phyloP scores from a whole-genome alignment of 139 green algal genomes.

The Diplosphaera chodatii region DNA sequence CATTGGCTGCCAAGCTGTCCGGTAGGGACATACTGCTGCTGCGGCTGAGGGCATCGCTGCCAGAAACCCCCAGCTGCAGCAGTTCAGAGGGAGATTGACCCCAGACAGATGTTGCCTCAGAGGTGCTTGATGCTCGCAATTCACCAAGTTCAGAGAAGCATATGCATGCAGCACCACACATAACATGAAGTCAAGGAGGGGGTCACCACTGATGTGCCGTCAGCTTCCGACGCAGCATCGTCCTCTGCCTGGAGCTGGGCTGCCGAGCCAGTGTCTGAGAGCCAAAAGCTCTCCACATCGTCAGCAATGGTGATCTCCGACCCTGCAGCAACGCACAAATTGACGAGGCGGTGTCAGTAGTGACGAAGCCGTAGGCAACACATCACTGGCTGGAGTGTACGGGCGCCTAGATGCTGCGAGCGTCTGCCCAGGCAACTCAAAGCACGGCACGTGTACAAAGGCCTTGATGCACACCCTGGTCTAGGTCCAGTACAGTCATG shows the following conservation, averaged over 20 bases:
- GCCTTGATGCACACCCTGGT: slow-evolving; percentile 36
- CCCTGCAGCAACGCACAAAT: slow-evolving; percentile 1
- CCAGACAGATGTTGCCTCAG: too few species aligned
- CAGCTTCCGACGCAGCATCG: neutral
- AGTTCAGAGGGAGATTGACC: too few species aligned
- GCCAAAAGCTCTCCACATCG: slow-evolving; percentile 73
- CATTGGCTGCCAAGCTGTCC: neutral
- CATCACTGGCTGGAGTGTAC: too few species aligned
- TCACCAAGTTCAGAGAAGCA: too few species aligned
- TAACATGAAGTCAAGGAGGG: too few species aligned
- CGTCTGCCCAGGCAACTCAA: too few species aligned
- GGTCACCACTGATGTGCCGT: neutral
- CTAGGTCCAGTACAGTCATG: slow-evolving; percentile 80
- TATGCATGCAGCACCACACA: too few species aligned
- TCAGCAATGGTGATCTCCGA: slow-evolving; percentile 33
- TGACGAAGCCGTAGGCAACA: too few species aligned
- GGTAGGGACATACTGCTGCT: neutral
- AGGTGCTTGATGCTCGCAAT: too few species aligned
- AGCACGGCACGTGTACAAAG: too few species aligned
- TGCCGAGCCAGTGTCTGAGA: slow-evolving; percentile 19
- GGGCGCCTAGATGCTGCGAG: too few species aligned
- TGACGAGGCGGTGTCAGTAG: neutral
- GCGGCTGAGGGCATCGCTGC: neutral
- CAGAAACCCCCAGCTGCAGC: neutral
- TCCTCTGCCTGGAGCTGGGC: neutral